Conservation (phyloP, 2,329 filamentous ascomycete species). For the Madurella fahalii region DNA sequence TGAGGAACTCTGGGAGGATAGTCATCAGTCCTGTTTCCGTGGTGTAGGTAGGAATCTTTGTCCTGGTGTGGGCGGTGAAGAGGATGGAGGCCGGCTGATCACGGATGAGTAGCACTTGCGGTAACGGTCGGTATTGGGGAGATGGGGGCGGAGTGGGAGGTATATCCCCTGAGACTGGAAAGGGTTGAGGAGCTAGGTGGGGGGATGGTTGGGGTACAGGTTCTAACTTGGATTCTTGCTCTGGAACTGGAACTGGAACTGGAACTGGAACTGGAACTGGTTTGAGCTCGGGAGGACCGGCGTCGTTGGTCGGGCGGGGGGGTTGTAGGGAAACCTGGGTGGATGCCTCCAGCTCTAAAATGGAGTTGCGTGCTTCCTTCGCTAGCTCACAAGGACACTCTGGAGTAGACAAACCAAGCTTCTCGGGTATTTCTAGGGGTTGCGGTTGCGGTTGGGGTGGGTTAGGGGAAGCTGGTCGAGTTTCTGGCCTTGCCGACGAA, state of each 20-base stretch:
- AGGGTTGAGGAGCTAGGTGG: background rate
- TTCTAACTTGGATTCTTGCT: background rate
- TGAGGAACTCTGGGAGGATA: conserved; percentile 6
- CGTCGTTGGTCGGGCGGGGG: background rate
- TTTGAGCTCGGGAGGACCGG: background rate
- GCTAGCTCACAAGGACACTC: background rate
- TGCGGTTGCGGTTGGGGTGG: background rate
- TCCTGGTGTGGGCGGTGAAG: background rate
- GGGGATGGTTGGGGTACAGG: background rate
- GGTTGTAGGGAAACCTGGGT: background rate
- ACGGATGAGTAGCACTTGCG: background rate
- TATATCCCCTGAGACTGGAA: background rate
- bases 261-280: background rate
- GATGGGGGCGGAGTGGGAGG: background rate
- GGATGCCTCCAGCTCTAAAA: background rate
- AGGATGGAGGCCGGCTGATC: background rate
- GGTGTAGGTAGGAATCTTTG: background rate
- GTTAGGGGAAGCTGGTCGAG: background rate
- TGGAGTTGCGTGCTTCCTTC: background rate
- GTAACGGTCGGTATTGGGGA: background rate
- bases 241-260: background rate
- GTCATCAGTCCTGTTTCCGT: conserved; percentile 3
- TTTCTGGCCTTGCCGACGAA: background rate
- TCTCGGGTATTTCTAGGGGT: background rate
- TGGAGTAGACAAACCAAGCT: too few species aligned